Evolutionary conservation across 495 filamentous ascomycete species (phyloP), one percentile per base, ranked within the genome.

Genomic region (Thermothielavioides terrestris): DNA sequence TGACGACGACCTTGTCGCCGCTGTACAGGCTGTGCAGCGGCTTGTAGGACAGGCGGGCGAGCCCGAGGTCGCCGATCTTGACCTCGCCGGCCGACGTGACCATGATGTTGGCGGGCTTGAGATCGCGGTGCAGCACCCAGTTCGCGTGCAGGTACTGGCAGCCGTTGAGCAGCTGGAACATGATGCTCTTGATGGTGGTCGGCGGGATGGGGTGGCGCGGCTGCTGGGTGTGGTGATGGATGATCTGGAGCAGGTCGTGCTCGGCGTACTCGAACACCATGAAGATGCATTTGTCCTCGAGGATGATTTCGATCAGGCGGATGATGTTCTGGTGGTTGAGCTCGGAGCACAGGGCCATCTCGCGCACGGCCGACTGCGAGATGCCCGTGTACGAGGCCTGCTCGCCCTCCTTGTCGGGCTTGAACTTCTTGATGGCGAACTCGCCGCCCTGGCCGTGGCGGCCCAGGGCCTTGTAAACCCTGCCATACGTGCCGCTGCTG

Each of bases 211-310:
- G 82, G 55, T 87, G 83, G 38, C 92, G 78, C 11, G 86, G 81
- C 12, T 86, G 85, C 50, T 94, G 87, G 2, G 88, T 91, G 69
- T 99, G 92, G 60, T 96, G 89, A 62, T 99, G 92, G 57, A 99
- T 95, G 53, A 99, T 97, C 67, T 97, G 94, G 7, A 99, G 76
- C 35, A 99, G 74, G 64, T 99, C 92, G 67, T 89, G 92, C 68
- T 99, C 92, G 55, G 90, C 91, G 62, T 95, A 99, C 68, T 97
- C 92, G 61, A 99, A 99, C 17, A 99, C 90, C 88, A 99, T 99
- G 68, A 89, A 97, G 61, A 99, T 99, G 72, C 89, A 96, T 70
- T 96, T 97, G 67, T 94, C 89, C 68, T 99, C 89, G 12, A 99
- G 74, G 61, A 97, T 96, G 59, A 96, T 99, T 66, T 99, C 92